A percentile compares a stretch with the other conserved stretches of the same genome.
These are phyloP conservation scores for Sphagnum fallax DNA, from an alignment of 228 moss, liverwort and hornwort genomes.

Conservation along the genomic window DNA sequence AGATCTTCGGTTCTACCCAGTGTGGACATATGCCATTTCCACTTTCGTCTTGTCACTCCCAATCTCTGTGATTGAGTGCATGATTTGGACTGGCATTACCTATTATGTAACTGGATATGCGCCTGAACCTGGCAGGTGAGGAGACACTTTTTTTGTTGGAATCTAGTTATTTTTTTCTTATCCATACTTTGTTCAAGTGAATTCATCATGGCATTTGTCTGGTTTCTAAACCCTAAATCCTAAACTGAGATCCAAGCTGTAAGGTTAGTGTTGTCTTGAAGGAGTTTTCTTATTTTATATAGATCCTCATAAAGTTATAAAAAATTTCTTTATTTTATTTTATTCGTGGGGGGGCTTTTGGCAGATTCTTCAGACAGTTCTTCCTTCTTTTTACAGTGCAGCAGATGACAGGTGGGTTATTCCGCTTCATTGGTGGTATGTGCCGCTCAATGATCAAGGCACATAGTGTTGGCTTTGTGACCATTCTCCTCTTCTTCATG, in stretches of 20 bases:
- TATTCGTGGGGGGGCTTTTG: not conserved
- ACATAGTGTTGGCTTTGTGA: conserved; percentile 55
- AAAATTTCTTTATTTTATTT: too few relatives aligned
- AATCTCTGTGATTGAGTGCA: conserved; percentile 26
- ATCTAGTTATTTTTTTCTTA: not conserved
- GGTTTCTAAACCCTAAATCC: not conserved
- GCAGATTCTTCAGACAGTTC: conserved; percentile 64
- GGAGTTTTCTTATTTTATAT: too few relatives aligned
- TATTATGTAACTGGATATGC: conserved; percentile 48
- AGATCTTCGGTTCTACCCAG: conserved; percentile 39
- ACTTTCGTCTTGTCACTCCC: conserved; percentile 31
- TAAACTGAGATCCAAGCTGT: not conserved
- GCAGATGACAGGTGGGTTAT: conserved; percentile 68
- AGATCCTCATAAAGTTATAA: too few relatives aligned
- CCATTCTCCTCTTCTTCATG: conserved; percentile 54
- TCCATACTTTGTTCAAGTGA: not conserved
- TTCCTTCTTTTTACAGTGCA: conserved; percentile 59
- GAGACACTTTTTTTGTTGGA: not conserved
- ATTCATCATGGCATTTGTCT: not conserved
- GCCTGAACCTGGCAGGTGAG: conserved; percentile 18
- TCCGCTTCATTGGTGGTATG: conserved; percentile 56
- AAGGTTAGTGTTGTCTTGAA: too few relatives aligned
- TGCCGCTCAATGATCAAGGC: conserved; percentile 77
- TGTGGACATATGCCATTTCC: conserved; percentile 39
- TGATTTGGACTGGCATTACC: conserved; percentile 42